Evolutionary conservation across 2,329 filamentous ascomycete genomes (phyloP).

Genomic region (Phoma herbarum): DNA sequence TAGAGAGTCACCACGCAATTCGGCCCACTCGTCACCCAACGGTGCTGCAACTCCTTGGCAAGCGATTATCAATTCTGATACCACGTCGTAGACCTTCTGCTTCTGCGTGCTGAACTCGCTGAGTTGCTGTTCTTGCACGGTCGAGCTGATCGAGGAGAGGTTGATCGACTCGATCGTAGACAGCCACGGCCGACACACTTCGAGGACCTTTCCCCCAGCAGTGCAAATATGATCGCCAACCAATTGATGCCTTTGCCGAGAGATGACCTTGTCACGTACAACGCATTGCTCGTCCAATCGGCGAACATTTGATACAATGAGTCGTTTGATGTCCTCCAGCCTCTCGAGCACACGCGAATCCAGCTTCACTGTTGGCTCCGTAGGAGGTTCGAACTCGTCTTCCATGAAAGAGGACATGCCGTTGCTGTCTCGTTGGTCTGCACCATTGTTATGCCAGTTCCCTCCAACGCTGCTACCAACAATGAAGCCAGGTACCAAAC

Average conservation of each 20-base stretch:
- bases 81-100: conserved; percentile 91
- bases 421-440: conserved; percentile 72
- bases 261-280: conserved; percentile 81
- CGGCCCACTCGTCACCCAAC: conserved; percentile 93
- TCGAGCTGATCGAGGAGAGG: conserved; percentile 78
- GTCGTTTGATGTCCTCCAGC: conserved; percentile 84
- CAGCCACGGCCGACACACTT: conserved; percentile 90
- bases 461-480: conserved; percentile 84
- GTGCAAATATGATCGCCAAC: conserved; percentile 84
- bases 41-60: conserved; percentile 94
- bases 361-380: conserved; percentile 76
- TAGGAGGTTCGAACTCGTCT: conserved; percentile 76
- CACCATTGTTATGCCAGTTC: conserved; percentile 79
- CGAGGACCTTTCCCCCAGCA: conserved; percentile 80
- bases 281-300: conserved; percentile 85
- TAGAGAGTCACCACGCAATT: conserved; percentile 86
- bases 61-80: conserved; percentile 85
- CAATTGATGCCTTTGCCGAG: conserved; percentile 77
- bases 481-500: conserved; percentile 93
- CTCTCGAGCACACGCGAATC: conserved; percentile 81
- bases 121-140: conserved; percentile 83
- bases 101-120: conserved; percentile 90
- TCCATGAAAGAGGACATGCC: conserved; percentile 77
- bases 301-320: conserved; percentile 85
- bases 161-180: conserved; percentile 92